These are phyloP conservation scores for Solanum chacoense DNA, from an alignment of 305 asterid species.

Conservation along the genomic window DNA sequence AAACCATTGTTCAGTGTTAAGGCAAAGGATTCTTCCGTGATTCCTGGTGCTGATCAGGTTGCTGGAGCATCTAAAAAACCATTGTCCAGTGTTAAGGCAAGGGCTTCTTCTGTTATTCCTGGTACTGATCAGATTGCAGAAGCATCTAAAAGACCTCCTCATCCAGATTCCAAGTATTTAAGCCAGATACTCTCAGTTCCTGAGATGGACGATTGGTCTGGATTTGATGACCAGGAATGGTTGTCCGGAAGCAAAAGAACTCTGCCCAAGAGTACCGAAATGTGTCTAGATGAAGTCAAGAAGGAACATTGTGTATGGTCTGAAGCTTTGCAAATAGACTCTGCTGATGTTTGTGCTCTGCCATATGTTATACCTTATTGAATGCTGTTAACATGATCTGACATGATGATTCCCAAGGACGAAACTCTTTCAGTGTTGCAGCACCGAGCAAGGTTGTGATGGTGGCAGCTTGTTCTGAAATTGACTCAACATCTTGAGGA, in stretches of 20 bases:
- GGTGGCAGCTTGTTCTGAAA: background rate
- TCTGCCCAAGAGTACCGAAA: constrained; percentile 10
- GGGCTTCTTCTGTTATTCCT: constrained; percentile 10
- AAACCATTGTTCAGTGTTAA: constrained; percentile 20
- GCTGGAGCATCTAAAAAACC: constrained; percentile 35
- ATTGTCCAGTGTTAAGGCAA: constrained; percentile 12
- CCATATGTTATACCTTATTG: constrained; percentile 79
- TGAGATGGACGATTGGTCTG: constrained; percentile 36
- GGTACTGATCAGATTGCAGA: constrained; percentile 17
- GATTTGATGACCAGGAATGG: constrained; percentile 54
- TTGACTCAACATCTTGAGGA: background rate
- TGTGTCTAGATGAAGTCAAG: constrained; percentile 2
- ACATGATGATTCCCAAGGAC: background rate
- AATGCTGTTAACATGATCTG: constrained; percentile 5
- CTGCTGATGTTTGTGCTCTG: constrained; percentile 48
- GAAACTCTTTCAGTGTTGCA: background rate
- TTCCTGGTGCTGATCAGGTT: constrained; percentile 12
- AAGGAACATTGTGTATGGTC: constrained; percentile 47
- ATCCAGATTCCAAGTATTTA: constrained; percentile 58
- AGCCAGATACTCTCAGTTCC: constrained; percentile 41
- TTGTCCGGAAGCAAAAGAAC: constrained; percentile 24
- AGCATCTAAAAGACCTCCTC: constrained; percentile 47
- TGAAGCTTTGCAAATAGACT: constrained; percentile 42
- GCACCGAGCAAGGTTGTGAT: constrained; percentile 5
- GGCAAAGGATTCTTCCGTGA: constrained; percentile 14